Evolutionary conservation across 2,329 filamentous ascomycete genomes (phyloP), one percentile per base, ranked within the genome.

Genomic region (Ceratocystis huliohia): DNA sequence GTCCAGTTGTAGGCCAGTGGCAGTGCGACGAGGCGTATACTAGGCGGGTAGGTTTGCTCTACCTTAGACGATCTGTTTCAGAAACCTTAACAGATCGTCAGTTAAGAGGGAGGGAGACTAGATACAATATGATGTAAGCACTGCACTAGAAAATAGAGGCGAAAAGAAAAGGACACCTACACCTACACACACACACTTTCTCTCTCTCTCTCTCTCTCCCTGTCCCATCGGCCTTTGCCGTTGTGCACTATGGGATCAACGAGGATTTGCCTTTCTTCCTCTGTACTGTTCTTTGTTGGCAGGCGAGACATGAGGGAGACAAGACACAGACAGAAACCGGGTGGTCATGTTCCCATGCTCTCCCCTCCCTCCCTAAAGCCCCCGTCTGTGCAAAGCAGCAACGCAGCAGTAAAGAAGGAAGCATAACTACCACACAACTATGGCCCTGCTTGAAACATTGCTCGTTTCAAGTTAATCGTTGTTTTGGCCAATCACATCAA

Each of bases 251-350:
- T 41, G 37, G 37, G 37, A 41, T 15, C 37, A 41, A 13, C 13
- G 37, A 41, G 3, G 10, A 41, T 41, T 41, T 41, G 37, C 37
- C 13, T 10, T 41, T 2, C 10, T 41, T 41, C 37, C 3, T 41
- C 10, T 41, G 37, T 10, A 41, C 37, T 41, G 2, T 41, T 41
- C 37, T 41, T 41, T 41, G 37, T 15, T 41, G 37, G 37, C 37
- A 41, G 37, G 37, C 37, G 37, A 41, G 37, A 41, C 37, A 41
- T 41, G 37, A 41, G 37, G 13, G 37, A 15, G 28, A 30, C 28
- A 59, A 59, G 56, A 37, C 56, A 59, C 50, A 30, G 50, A 56
- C 50, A 56, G n/a, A 56, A 59, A 59, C 28, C 28, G 15, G 37
- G 15, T 59, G 28, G 28, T 30, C 28, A 59, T 59, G 7, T 59